A percentile compares a stretch with the other conserved stretches of the same genome.
phyloP scores from a whole-genome alignment of 1,139 yeast genomes.

The Candida pseudocylindracea region DNA sequence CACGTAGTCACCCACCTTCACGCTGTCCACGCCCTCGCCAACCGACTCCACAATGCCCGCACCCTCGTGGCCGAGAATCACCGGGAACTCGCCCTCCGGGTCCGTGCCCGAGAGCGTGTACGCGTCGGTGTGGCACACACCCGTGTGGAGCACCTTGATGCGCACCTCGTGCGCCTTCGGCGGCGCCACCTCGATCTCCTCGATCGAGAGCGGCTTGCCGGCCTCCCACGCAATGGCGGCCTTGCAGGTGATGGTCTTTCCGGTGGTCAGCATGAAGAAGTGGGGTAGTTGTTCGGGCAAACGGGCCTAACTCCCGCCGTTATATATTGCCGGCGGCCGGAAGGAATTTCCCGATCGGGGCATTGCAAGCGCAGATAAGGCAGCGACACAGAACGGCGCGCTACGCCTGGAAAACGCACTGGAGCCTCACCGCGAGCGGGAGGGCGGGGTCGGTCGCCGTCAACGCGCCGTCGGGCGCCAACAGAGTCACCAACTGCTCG shows the following conservation, averaged over 20 bases:
- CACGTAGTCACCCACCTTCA: constrained; percentile 77
- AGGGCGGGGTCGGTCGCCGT: background rate
- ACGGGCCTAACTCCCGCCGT: too few species aligned
- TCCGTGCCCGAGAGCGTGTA: constrained; percentile 86
- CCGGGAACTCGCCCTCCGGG: constrained; percentile 95
- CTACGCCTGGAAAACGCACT: too few species aligned
- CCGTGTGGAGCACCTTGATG: constrained; percentile 68
- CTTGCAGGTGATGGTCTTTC: constrained; percentile 57
- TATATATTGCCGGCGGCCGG: too few species aligned
- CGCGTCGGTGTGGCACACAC: constrained; percentile 98
- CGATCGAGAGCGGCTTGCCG: constrained; percentile 61
- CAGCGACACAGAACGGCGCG: too few species aligned
- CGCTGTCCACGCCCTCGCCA: constrained; percentile 81
- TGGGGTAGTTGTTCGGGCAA: too few species aligned
- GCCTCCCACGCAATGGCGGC: constrained; percentile 99
- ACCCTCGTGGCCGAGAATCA: constrained; percentile 87
- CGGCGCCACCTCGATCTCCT: constrained; percentile 75
- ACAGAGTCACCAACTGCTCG: constrained; percentile 10
- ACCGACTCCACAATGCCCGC: constrained; percentile 87
- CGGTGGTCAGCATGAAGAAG: too few species aligned
- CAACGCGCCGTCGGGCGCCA: constrained; percentile 10
- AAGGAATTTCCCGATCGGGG: too few species aligned
- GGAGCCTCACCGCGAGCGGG: background rate
- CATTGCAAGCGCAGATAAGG: too few species aligned
- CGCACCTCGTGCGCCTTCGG: constrained; percentile 97